These are phyloP conservation scores for Phaffia australis DNA, from an alignment of 768 basidiomycete genomes.

Conservation along the genomic window DNA sequence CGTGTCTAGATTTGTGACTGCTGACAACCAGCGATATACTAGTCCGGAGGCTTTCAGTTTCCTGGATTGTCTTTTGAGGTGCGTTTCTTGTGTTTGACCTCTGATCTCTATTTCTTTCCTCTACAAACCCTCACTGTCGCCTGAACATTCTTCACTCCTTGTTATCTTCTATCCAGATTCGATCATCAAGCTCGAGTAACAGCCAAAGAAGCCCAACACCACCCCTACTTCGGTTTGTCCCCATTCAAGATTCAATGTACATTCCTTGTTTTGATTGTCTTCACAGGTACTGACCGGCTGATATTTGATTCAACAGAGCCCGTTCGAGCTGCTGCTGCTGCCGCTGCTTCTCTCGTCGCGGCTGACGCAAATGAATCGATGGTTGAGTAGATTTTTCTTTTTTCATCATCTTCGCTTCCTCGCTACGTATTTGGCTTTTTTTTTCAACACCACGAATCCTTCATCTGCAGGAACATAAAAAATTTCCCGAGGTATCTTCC, in stretches of 20 bases:
- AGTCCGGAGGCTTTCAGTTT: not conserved
- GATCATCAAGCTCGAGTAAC: slow-evolving; percentile 96
- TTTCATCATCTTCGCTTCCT: not conserved
- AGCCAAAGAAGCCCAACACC: slow-evolving; percentile 80
- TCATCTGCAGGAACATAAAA: too few relatives aligned
- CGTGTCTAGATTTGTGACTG: not conserved
- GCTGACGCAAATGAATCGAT: not conserved
- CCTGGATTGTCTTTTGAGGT: slow-evolving; percentile 1
- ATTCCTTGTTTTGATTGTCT: too few relatives aligned
- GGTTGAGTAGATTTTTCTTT: not conserved
- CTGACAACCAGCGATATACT: not conserved
- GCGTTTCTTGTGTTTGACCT: not conserved
- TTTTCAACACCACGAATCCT: not conserved
- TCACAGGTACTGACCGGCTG: too few relatives aligned
- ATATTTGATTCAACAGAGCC: not conserved
- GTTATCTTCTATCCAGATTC: slow-evolving; percentile 53
- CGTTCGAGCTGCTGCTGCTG: slow-evolving; percentile 1
- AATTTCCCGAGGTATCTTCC: too few relatives aligned
- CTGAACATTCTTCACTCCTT: too few relatives aligned
- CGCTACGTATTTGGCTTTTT: not conserved
- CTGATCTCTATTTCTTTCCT: not conserved
- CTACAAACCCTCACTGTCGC: not conserved
- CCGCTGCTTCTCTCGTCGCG: not conserved
- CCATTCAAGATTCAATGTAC: too few relatives aligned
- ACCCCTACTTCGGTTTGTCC: slow-evolving; percentile 64